Evolutionary conservation across 805 yeast species (phyloP).

Genomic region (Candida stauntonica): DNA sequence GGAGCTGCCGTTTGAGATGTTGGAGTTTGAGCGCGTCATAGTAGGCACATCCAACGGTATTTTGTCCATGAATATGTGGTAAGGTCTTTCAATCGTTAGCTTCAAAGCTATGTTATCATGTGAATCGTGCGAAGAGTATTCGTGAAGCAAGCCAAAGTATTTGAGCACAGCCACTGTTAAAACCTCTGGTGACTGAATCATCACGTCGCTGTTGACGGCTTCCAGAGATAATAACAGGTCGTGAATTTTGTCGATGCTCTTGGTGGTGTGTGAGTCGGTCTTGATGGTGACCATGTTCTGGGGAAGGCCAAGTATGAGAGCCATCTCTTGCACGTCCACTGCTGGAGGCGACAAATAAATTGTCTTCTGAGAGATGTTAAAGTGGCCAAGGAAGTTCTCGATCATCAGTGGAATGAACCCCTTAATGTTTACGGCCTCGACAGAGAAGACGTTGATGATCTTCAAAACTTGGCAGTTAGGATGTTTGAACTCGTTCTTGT

Average conservation of each 20-base stretch:
- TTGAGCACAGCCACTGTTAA: constrained; percentile 21
- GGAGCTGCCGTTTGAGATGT: constrained; percentile 10
- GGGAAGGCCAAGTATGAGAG: neutral
- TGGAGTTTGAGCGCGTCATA: constrained; percentile 24
- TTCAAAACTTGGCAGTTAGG: constrained; percentile 52
- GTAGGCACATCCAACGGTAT: constrained; percentile 9
- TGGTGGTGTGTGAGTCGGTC: constrained; percentile 1
- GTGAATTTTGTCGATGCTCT: constrained; percentile 19
- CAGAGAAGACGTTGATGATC: constrained; percentile 56
- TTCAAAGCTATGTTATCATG: neutral
- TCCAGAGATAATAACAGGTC: constrained; percentile 23
- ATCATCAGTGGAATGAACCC: constrained; percentile 27
- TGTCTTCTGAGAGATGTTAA: constrained; percentile 19
- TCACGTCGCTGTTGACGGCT: constrained; percentile 11
- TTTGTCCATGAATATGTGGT: neutral
- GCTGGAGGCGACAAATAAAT: constrained; percentile 13
- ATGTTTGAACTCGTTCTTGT: constrained; percentile 38
- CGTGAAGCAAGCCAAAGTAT: constrained; percentile 17
- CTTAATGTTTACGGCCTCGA: constrained; percentile 49
- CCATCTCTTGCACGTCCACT: neutral
- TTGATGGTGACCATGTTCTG: constrained; percentile 1
- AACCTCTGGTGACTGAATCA: constrained; percentile 22
- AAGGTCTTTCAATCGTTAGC: neutral
- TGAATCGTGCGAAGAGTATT: constrained; percentile 14
- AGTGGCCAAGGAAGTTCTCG: constrained; percentile 18